Base-by-base conservation (phyloP, 2,329 filamentous ascomycete genomes). In the Berkeleyomyces basicola region DNA sequence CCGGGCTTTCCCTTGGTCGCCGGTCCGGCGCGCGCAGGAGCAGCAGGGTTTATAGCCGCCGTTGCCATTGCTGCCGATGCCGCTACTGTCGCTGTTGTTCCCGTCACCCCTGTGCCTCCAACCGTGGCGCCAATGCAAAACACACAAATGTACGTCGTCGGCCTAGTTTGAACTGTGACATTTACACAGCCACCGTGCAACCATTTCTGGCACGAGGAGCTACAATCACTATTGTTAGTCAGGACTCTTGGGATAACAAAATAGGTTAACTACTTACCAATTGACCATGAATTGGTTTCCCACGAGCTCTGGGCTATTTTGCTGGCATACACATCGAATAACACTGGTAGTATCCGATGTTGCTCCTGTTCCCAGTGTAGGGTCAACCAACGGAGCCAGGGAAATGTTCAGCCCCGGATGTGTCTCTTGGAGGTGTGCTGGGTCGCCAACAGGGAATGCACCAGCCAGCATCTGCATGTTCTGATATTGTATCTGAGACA, bases 131-230 rank as follows among this genome's bases (percentile, higher is more conserved):
- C 79, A 23, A 79, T 79, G 68, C 83, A 86, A 65, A 82, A 85
- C 1, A 79, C 77, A 68, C 83, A 86, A 43, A 85, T 80, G 67
- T 85, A 86, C 4, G 85, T 79, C 10, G 76, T 75, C 4, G 82
- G 81, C 67, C 81, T 76, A n/a, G 76, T 77, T 63, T 78, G 76
- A 58, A 76, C 76, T 55, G 77, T 79, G 66, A 85, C 79, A 65
- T 82, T 82, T 67, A 84, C 76, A 69, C 83, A 86, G 63, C 76
- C 76, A n/a, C 80, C 81, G 69, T 86, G 83, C 39, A 85, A 78
- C 77, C 79, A 83, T 74, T 83, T 79, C 68, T 85, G 82, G 69
- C 83, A 86, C 33, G 81, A 82, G 72, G 84, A 79, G 68, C 82
- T 85, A 67, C 16, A 58, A 5, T 61, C 33, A 55, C 7, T 39